Evolutionary conservation across 139 green algal species (phyloP).

Genomic region (Closterium sp.): DNA sequence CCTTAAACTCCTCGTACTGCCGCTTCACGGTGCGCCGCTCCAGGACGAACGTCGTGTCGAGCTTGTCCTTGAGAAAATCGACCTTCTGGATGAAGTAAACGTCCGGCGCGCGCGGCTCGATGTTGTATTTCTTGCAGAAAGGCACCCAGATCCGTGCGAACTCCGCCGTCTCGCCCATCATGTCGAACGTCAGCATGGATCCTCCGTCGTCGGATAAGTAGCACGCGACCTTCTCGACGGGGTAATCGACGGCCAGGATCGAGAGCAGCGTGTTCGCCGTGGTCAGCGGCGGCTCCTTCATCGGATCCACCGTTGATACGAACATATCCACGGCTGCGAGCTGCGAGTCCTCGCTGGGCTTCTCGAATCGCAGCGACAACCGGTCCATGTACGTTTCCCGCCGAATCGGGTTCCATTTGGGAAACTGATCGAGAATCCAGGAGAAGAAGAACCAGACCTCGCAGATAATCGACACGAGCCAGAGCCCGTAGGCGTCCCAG

Average conservation of each 20-base stretch:
- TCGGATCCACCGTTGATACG: slow-evolving; percentile 42
- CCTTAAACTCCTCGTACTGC: slow-evolving; percentile 50
- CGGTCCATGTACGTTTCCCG: slow-evolving; percentile 43
- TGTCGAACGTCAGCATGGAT: slow-evolving; percentile 47
- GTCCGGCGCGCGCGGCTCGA: slow-evolving; percentile 49
- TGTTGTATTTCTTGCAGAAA: slow-evolving; percentile 42
- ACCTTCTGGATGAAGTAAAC: slow-evolving; percentile 50
- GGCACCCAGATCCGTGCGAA: slow-evolving; percentile 52
- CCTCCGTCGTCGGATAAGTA: slow-evolving; percentile 51
- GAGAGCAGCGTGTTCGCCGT: slow-evolving; percentile 41
- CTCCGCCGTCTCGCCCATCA: slow-evolving; percentile 37
- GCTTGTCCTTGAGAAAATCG: slow-evolving; percentile 47
- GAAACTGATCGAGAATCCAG: slow-evolving; percentile 51
- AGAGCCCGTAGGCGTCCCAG: slow-evolving; percentile 15
- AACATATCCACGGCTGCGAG: slow-evolving; percentile 45
- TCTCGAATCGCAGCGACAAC: slow-evolving; percentile 23
- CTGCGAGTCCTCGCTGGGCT: slow-evolving; percentile 47
- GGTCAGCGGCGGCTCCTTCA: slow-evolving; percentile 42
- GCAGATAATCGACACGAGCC: slow-evolving; percentile 37
- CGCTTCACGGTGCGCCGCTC: slow-evolving; percentile 43
- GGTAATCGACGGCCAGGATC: slow-evolving; percentile 50
- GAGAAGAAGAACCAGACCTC: slow-evolving; percentile 50
- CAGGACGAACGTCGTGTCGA: slow-evolving; percentile 22
- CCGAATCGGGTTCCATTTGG: slow-evolving; percentile 44
- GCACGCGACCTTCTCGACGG: slow-evolving; percentile 43